These are phyloP conservation scores for Cutaneotrichosporon curvatum DNA, from an alignment of 1,284 basidiomycete species.

Conservation along the genomic window DNA sequence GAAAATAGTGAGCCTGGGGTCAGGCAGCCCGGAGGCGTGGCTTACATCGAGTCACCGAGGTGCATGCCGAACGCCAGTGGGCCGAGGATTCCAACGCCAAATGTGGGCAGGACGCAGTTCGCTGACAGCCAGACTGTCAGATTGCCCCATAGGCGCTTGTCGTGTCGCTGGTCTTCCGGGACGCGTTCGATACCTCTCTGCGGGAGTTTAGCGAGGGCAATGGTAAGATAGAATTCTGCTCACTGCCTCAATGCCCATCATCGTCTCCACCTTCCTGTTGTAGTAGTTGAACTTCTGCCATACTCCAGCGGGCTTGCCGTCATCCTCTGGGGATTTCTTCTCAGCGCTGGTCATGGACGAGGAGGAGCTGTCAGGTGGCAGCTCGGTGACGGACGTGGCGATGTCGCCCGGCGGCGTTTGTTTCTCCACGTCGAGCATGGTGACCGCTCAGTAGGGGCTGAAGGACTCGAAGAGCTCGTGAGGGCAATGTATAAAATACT, in stretches of 20 bases:
- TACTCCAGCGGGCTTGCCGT: not conserved
- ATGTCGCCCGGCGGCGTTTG: too few relatives aligned
- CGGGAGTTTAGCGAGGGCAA: not conserved
- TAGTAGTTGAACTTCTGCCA: conserved; percentile 21
- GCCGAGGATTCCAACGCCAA: conserved; percentile 32
- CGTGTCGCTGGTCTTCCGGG: conserved; percentile 23
- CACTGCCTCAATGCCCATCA: conserved; percentile 34
- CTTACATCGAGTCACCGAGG: conserved; percentile 30
- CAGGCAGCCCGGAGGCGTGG: not conserved
- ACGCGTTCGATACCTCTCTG: conserved; percentile 39
- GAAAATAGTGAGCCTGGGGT: conserved; percentile 27
- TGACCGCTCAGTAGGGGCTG: not conserved
- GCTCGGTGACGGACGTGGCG: too few relatives aligned
- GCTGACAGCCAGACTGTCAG: conserved; percentile 28
- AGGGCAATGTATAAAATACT: too few relatives aligned
- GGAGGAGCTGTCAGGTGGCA: not conserved
- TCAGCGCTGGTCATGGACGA: too few relatives aligned
- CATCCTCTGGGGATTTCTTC: too few relatives aligned
- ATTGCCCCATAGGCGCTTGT: conserved; percentile 26
- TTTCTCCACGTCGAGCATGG: too few relatives aligned
- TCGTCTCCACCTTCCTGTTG: conserved; percentile 22
- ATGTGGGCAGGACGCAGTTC: conserved; percentile 37
- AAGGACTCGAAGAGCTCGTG: too few relatives aligned
- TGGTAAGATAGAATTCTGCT: too few relatives aligned
- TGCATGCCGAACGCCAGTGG: conserved; percentile 26